Evolutionary conservation across 371 early-diverging fungal species (phyloP).

Genomic region (Funneliformis caledonium): DNA sequence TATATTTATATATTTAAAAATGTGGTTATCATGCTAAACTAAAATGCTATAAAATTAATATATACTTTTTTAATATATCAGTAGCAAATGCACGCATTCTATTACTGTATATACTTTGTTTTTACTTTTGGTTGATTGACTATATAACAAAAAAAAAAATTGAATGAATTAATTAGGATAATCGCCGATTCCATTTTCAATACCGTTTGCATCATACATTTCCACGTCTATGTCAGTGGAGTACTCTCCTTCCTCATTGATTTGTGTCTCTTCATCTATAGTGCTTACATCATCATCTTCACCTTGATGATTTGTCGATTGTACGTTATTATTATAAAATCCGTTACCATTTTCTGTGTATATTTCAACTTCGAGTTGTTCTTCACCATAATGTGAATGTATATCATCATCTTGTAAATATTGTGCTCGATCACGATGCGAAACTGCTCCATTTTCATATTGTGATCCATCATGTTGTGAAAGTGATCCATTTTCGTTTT

Average conservation of each 20-base stretch:
- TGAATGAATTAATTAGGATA: background rate
- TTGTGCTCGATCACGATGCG: no score
- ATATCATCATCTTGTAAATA: no score
- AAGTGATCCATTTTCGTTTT: no score
- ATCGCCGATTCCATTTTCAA: background rate
- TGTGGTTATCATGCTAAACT: background rate
- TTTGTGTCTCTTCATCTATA: background rate
- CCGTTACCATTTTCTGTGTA: background rate
- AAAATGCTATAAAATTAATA: background rate
- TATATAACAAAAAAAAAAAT: background rate
- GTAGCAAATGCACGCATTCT: background rate
- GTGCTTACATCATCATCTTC: background rate
- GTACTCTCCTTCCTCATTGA: background rate
- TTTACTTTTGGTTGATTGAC: no score
- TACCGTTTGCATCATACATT: background rate
- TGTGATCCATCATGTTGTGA: background rate
- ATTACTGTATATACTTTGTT: background rate
- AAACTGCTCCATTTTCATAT: no score
- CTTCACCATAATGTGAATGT: background rate
- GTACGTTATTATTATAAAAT: background rate
- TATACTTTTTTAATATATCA: conserved; percentile 1
- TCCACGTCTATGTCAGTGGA: background rate
- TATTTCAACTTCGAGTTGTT: background rate
- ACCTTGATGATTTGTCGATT: background rate
- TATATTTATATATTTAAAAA: background rate